Evolutionary conservation across 139 green algal genomes (phyloP).

Genomic region (Picochlorum sp.): DNA sequence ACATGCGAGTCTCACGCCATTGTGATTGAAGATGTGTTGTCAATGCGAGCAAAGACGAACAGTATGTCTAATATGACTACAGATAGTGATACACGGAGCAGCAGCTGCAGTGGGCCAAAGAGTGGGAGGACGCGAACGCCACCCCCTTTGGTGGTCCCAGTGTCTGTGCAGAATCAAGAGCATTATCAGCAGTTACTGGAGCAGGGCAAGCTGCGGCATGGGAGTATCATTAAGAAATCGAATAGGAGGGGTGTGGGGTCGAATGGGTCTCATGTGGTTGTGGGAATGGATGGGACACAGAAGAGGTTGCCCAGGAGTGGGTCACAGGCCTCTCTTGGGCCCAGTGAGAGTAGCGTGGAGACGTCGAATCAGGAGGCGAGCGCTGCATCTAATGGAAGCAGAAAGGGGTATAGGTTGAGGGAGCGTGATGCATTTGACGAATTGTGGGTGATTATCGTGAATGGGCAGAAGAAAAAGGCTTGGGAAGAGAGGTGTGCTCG

Average conservation of each 20-base stretch:
- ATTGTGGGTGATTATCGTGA: conserved; percentile 9
- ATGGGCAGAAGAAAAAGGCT: conserved; percentile 5
- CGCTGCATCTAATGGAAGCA: not conserved
- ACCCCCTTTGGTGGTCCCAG: not conserved
- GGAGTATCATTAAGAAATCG: not conserved
- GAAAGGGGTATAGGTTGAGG: not conserved
- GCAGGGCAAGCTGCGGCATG: conserved; percentile 2
- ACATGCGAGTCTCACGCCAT: too few species aligned
- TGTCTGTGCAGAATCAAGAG: not conserved
- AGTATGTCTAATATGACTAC: too few species aligned
- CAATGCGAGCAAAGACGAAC: too few species aligned
- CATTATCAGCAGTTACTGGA: conserved; percentile 1
- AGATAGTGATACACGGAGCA: not conserved
- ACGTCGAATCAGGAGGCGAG: too few species aligned
- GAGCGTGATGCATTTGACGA: not conserved
- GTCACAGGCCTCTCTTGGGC: too few species aligned
- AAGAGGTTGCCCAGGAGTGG: too few species aligned
- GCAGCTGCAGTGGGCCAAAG: not conserved
- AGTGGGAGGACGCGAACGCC: not conserved
- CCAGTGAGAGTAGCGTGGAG: too few species aligned
- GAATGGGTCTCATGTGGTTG: too few species aligned
- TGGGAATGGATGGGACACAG: too few species aligned
- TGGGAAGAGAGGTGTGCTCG: conserved; percentile 1
- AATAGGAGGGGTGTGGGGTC: too few species aligned
- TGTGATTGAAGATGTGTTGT: too few species aligned